Evolutionary conservation across 116 monocot genomes (phyloP).

Genomic region (Papilionanthe hybrid): DNA sequence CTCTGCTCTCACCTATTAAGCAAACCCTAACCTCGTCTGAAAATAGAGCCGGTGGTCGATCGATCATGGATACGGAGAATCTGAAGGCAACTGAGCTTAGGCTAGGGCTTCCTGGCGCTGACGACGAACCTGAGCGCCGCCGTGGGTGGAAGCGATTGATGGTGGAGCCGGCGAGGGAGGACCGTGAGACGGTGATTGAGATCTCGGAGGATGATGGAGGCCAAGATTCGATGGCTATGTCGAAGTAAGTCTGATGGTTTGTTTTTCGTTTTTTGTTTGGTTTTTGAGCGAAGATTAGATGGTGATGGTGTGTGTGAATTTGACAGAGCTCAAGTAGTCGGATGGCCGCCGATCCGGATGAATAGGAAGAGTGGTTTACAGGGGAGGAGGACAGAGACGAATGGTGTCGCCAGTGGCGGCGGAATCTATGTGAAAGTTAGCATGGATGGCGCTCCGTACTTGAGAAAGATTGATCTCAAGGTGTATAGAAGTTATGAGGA

Average conservation of each 20-base stretch:
- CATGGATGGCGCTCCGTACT: slow-evolving; percentile 27
- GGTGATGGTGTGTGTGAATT: background rate
- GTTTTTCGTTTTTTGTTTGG: background rate
- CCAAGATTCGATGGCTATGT: background rate
- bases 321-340: slow-evolving; percentile 18
- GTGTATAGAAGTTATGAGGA: slow-evolving; percentile 17
- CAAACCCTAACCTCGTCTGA: background rate
- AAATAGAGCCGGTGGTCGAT: background rate
- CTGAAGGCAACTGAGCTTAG: slow-evolving; percentile 14
- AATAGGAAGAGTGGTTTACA: slow-evolving; percentile 12
- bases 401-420: background rate
- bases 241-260: slow-evolving; percentile 4
- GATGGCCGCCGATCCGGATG: slow-evolving; percentile 21
- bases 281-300: no score
- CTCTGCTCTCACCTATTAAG: background rate
- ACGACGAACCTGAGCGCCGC: background rate
- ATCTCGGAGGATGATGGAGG: background rate
- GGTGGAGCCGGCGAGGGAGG: background rate
- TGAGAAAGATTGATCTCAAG: slow-evolving; percentile 27
- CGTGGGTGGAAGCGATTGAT: slow-evolving; percentile 11
- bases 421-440: slow-evolving; percentile 18
- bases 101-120: slow-evolving; percentile 13
- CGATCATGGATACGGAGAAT: background rate
- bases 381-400: slow-evolving; percentile 1
- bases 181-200: background rate